Percentiles rank a stretch among this genome's conserved stretches.
Evolutionary conservation across 345 rosid species (phyloP).

Genomic region (Xanthoceras sorbifolium): DNA sequence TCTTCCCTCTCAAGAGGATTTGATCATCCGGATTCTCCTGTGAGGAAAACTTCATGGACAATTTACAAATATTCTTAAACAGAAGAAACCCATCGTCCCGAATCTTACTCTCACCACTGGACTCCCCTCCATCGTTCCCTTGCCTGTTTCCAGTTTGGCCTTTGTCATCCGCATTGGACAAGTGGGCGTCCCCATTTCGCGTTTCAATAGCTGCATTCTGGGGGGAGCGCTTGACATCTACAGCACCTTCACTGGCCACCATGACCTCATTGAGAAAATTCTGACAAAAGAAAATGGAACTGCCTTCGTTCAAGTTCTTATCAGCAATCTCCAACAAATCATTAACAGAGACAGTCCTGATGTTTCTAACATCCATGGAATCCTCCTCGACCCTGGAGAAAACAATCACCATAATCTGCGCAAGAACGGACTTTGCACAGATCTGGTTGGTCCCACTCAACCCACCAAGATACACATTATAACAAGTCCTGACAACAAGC

Average conservation of each 20-base stretch:
- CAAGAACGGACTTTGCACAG: slow-evolving; percentile 91
- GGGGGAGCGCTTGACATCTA: slow-evolving; percentile 42
- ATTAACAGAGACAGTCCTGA: slow-evolving; percentile 60
- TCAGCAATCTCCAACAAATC: slow-evolving; percentile 80
- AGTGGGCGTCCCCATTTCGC: slow-evolving; percentile 47
- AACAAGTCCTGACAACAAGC: slow-evolving; percentile 79
- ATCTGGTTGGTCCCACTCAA: slow-evolving; percentile 84
- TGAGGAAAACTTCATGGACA: slow-evolving; percentile 92
- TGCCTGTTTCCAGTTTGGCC: slow-evolving; percentile 31
- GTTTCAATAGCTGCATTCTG: slow-evolving; percentile 32
- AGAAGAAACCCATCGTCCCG: slow-evolving; percentile 86
- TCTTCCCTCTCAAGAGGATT: slow-evolving; percentile 88
- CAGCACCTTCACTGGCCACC: slow-evolving; percentile 61
- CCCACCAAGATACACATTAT: slow-evolving; percentile 86
- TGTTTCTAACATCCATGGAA: slow-evolving; percentile 43
- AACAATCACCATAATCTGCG: slow-evolving; percentile 77
- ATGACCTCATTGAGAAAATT: slow-evolving; percentile 71
- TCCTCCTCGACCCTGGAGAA: slow-evolving; percentile 77
- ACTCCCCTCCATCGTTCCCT: slow-evolving; percentile 35
- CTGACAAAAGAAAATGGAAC: slow-evolving; percentile 74
- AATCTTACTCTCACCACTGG: slow-evolving; percentile 55
- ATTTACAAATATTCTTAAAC: slow-evolving; percentile 82
- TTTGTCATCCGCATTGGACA: slow-evolving; percentile 30
- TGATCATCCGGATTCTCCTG: slow-evolving; percentile 93
- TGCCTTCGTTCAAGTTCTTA: slow-evolving; percentile 90